Base-by-base conservation (phyloP, 345 rosid genomes). In the Geranium brycei region DNA sequence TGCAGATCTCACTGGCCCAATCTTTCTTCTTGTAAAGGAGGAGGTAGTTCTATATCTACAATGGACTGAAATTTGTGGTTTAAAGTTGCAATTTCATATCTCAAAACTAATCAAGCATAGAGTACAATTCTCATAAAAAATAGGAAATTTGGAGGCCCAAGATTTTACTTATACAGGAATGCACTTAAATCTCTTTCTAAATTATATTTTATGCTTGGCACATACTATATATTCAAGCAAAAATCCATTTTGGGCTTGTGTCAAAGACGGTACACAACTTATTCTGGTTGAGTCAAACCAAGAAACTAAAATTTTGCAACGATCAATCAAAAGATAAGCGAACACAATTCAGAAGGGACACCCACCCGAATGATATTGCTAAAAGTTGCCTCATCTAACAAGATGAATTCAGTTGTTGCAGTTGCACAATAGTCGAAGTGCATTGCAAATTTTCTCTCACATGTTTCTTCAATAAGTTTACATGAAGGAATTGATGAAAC, bases 401-500 rank as follows among this genome's bases (percentile, higher is more conserved):
- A 76, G 77, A 85, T 72, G 75, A 88, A 95, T 75, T 81, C 92
- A 72, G 77, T 75, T 80, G 83, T 85, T 41, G 96, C 87, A 30
- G 97, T 83, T 66, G 91, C 87, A 77, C 95, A 91, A 62, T 90
- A 91, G 77, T 93, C 95, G 0, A 95, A 95, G 70, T 95, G 97
- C 85, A 77, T 80, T 31, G 99, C 77, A 73, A 91, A 81, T 77
- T 81, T 85, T 78, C 91, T 83, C 88, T 81, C 82, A 68, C 97
- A 85, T 70, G 90, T 82, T 82, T 95, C 96, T 75, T 88, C 81
- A 30, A 95, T 75, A 75, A 95, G 87, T 78, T 81, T 85, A 80
- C 99, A 87, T 55, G 96, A 86, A 31, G 92, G 83, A 76, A 95
- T 79, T 30, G 87, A 78, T 31, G 95, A 84, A 65, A 95, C 85